These are phyloP conservation scores for Pythium biforme DNA, from an alignment of 352 stramenopile species.

Conservation along the genomic window DNA sequence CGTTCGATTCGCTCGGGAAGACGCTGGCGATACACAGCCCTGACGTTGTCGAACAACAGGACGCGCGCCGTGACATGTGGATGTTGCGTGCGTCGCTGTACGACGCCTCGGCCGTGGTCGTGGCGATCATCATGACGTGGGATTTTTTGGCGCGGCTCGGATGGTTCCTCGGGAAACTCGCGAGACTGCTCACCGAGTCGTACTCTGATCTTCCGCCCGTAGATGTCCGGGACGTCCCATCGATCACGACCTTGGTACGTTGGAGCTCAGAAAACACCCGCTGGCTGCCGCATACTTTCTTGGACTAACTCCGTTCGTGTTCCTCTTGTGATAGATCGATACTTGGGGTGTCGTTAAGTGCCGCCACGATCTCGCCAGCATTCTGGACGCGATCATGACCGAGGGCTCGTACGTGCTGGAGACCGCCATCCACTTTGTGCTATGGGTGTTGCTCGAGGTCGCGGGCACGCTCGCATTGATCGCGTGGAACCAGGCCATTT, in stretches of 20 bases:
- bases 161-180: conserved; percentile 20
- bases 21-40: not conserved
- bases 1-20: conserved; percentile 9
- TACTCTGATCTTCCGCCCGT: conserved; percentile 52
- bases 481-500: conserved; percentile 32
- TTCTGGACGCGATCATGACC: conserved; percentile 41
- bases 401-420: conserved; percentile 35
- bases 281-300: not conserved
- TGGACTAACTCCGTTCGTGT: not conserved
- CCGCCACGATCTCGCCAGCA: conserved; percentile 36
- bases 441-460: conserved; percentile 35
- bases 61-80: not conserved
- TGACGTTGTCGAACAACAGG: not conserved
- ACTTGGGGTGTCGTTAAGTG: conserved; percentile 49
- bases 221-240: conserved; percentile 53
- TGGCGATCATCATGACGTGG: conserved; percentile 17
- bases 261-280: not conserved
- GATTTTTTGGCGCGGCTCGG: conserved; percentile 20
- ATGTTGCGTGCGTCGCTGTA: conserved; percentile 16
- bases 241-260: conserved; percentile 32
- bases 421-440: conserved; percentile 36
- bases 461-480: conserved; percentile 37
- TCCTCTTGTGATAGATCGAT: conserved; percentile 19
- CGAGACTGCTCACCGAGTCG: conserved; percentile 56
- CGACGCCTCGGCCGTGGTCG: conserved; percentile 8